phyloP scores from a whole-genome alignment of 1,284 basidiomycete genomes.

The Schizophyllum amplum region DNA sequence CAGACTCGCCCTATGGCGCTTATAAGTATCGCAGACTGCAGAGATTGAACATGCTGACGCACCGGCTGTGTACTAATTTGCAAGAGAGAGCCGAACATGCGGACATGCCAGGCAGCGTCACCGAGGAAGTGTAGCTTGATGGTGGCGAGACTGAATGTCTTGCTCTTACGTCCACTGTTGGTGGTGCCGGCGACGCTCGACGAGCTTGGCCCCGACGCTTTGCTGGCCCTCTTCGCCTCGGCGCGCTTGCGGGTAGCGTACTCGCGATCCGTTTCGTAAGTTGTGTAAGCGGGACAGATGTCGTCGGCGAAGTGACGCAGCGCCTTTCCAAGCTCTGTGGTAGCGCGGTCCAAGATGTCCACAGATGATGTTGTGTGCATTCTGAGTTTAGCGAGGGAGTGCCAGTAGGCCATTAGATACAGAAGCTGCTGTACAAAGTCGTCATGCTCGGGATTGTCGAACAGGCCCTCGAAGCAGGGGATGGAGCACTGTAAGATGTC shows the following conservation, averaged over 20 bases:
- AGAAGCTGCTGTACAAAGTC: conserved; percentile 15
- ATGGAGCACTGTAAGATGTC: conserved; percentile 21
- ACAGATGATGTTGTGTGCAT: conserved; percentile 20
- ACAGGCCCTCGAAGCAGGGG: conserved; percentile 22
- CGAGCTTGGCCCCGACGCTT: conserved; percentile 9
- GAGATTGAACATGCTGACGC: neutral
- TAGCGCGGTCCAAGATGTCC: conserved; percentile 11
- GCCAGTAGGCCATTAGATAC: conserved; percentile 20
- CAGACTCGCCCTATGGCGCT: conserved; percentile 17
- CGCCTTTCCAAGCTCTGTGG: conserved; percentile 13
- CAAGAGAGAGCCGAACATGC: neutral
- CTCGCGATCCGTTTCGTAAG: conserved; percentile 14
- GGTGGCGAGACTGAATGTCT: neutral
- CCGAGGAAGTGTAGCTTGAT: neutral
- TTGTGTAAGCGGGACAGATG: conserved; percentile 12
- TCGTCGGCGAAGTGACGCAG: conserved; percentile 13
- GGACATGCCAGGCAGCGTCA: neutral
- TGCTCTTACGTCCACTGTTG: conserved; percentile 10
- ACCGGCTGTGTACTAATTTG: neutral
- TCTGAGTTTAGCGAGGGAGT: conserved; percentile 23
- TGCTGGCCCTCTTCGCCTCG: neutral
- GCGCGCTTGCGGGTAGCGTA: conserved; percentile 9
- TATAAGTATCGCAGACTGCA: neutral
- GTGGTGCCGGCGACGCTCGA: neutral
- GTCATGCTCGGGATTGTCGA: conserved; percentile 16